Base-by-base conservation (phyloP, 306 rosid genomes). In the Dalbergia cultrata region DNA sequence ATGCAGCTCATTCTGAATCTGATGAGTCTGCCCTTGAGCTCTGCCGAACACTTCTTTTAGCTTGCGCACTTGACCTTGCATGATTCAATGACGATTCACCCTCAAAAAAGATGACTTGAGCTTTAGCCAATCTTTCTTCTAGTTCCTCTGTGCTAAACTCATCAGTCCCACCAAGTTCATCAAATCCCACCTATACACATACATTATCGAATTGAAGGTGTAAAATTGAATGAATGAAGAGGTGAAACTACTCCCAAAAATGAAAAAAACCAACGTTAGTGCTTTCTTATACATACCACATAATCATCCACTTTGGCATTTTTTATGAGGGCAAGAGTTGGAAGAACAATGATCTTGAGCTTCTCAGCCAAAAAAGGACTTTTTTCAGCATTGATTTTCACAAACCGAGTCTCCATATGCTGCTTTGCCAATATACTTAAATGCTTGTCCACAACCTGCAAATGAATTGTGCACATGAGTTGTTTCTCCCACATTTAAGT, bases 361-460 rank as follows among this genome's bases (percentile, higher is more conserved):
- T 87, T 95, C 89, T 95, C 99, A 0, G 99, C 89, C 81, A 95
- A 81, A 87, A 93, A 95, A 0, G 99, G 99, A 81, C 99, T 91
- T 84, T 95, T 95, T 87, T 95, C 99, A 4, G 98, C 99, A 66
- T 93, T 70, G 44, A 95, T 78, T 83, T 90, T 95, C 72, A 90
- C 86, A 72, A 95, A 90, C 43, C 97, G 97, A 17, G 99, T 93
- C 87, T 93, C 99, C 0, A 93, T 47, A 80, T 91, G 99, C 81
- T 91, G 97, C 94, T 95, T 87, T 1, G 99, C 97, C 84, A 95
- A 79, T 77, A 89, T 39, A 66, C 86, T 82, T 77, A 95, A 57
- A 88, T 95, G 99, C 87, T 95, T 95, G 90, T 95, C 99, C 84
- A 91, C 39, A 80, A 95, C 99, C 99, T 95, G 89, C 77, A 82